phyloP scores from a whole-genome alignment of 1,284 basidiomycete genomes.

The Neonothopanus nambi region DNA sequence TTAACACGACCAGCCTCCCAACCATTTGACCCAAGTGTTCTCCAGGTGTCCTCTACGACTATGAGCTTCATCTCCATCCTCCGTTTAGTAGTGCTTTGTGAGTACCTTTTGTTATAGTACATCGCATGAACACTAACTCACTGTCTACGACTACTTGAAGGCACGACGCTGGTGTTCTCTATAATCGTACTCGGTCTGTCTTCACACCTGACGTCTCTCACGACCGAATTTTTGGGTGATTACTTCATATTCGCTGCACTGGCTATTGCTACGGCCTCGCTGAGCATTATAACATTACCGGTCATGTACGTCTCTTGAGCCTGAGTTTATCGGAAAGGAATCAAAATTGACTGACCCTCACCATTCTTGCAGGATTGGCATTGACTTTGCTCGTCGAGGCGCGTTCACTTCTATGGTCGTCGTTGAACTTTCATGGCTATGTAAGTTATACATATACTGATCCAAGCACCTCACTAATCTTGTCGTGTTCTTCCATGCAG shows the following conservation, averaged over 20 bases:
- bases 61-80: slow-evolving; percentile 20
- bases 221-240: slow-evolving; percentile 14
- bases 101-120: background rate
- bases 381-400: slow-evolving; percentile 43
- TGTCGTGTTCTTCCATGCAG: slow-evolving; percentile 33
- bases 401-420: slow-evolving; percentile 44
- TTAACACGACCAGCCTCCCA: too few relatives aligned
- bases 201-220: slow-evolving; percentile 31
- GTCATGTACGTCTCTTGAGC: slow-evolving; percentile 40
- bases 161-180: slow-evolving; percentile 27
- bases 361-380: slow-evolving; percentile 30
- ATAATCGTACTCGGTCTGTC: slow-evolving; percentile 38
- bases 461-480: background rate
- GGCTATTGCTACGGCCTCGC: slow-evolving; percentile 40
- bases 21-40: too few relatives aligned
- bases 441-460: slow-evolving; percentile 23
- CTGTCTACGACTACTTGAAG: background rate
- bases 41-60: background rate
- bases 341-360: too few relatives aligned
- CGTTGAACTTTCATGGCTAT: slow-evolving; percentile 43
- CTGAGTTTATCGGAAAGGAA: too few relatives aligned
- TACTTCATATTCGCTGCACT: slow-evolving; percentile 38
- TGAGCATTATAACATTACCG: slow-evolving; percentile 46
- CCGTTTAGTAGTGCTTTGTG: slow-evolving; percentile 17
- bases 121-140: background rate